Conservation (phyloP, 192 early-diverging fungal genomes). For the Backusella australiensis region DNA sequence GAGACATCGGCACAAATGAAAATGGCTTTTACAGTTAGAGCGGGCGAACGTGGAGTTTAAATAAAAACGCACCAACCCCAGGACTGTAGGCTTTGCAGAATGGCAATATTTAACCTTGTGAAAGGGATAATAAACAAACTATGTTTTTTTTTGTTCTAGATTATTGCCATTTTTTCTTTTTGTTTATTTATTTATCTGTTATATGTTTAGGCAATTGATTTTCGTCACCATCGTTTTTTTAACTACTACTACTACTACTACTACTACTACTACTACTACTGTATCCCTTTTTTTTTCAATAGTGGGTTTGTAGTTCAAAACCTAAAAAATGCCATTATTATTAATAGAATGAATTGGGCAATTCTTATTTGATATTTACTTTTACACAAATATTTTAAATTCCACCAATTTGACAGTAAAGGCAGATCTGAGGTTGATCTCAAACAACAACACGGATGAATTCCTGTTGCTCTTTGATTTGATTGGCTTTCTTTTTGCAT, state of each 20-base stretch:
- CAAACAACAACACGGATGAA: neutral
- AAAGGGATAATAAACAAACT: neutral
- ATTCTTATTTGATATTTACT: neutral
- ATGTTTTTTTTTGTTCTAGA: neutral
- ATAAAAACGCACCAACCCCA: neutral
- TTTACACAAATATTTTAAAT: neutral
- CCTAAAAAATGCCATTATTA: neutral
- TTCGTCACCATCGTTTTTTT: no score
- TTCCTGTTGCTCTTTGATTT: neutral
- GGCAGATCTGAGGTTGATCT: neutral
- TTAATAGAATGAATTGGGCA: neutral
- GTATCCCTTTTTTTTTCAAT: no score
- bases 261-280: no score
- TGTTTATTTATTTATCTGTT: neutral
- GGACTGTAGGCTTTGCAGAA: neutral
- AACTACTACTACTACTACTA: no score
- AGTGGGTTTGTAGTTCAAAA: no score
- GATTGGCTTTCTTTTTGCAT: conserved; percentile 1
- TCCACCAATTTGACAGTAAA: neutral
- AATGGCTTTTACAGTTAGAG: neutral
- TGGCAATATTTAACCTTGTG: neutral
- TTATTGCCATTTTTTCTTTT: neutral
- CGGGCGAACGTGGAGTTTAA: neutral
- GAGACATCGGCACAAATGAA: neutral
- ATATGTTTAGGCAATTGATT: no score